Base-by-base conservation (phyloP, 495 filamentous ascomycete species). In the Tuber calosporum region DNA sequence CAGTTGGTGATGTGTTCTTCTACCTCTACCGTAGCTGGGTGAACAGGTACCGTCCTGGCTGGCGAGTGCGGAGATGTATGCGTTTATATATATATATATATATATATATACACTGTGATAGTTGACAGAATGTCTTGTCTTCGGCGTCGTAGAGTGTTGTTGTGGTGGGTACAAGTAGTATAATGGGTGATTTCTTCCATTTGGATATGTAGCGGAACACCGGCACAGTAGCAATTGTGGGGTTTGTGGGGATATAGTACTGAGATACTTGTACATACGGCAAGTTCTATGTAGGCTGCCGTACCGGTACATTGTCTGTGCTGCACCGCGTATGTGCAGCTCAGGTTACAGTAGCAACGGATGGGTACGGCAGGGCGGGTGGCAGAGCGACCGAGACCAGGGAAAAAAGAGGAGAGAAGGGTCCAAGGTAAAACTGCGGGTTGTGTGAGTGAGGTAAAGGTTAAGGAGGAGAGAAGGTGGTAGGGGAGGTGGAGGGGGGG, bases 1-100 rank as follows among this genome's bases (percentile, higher is more conserved):
- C 38, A 70, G 58, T 70, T 73, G 70, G 74, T 73, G 72, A 69
- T 36, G 34, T 66, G 71, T 70, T 26, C 66, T 48, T 48, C 39
- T 53, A n/a, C 22, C 69, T 37, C 74, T 48, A n/a, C n/a, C n/a
- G n/a, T n/a, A 62, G 39, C 36, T 22, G 26, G 22, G 39, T 20
- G 48, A 48, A 42, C 48, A 58, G 62, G 68, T 43, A 73, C 62
- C 40, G n/a, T 30, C 4, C 53, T 15, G n/a, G 8, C 53, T 26
- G 11, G n/a, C 3, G 53, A 4, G 13, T 62, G 7, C 17, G 53
- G 53, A 62, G n/a, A 8, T 62, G 53, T 15, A n/a, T 30, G n/a
- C n/a, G n/a, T n/a, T n/a, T n/a, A n/a, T n/a, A n/a, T n/a, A n/a
- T n/a, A n/a, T n/a, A n/a, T n/a, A n/a, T n/a, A n/a, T n/a, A n/a